Base-by-base conservation (phyloP, 164 flowering plant species). In the Aristolochia contorta region DNA sequence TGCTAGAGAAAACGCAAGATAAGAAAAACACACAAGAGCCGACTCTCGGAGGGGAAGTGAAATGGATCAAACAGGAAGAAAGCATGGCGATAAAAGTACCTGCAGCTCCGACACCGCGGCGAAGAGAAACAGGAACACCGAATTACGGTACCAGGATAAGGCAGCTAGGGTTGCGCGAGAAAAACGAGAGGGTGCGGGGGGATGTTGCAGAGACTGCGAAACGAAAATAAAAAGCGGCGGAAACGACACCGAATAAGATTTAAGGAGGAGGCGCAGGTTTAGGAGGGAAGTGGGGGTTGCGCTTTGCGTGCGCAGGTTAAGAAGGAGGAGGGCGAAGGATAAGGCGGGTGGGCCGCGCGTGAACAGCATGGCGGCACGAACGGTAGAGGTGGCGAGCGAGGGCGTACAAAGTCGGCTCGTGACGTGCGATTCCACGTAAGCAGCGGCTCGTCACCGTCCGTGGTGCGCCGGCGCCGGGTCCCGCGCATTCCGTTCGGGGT, bases 361-460 rank as follows among this genome's bases (percentile, higher is more conserved):
- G n/a, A n/a, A 52, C 16, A 12, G 61, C 32, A 43, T 27, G 19
- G 74, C 45, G 23, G 43, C 20, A 27, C 33, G 50, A 22, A 7
- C 54, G 57, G 73, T 22, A 8, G n/a, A n/a, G 32, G n/a, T 56
- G 51, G 22, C 19, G n/a, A 48, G 47, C n/a, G n/a, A n/a, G 43
- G 4, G 41, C 51, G 43, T 69, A 63, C 65, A 37, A 15, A 52
- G 30, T 27, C 30, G 30, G 58, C 52, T 22, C 63, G 20, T 55
- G 62, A 61, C 65, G 57, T 43, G 58, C 54, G 27, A 0, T 52
- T 54, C 21, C 47, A 49, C 58, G 60, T 48, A 51, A 58, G 75
- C 71, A 64, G 69, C 75, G 72, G 55, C 73, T 77, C 70, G 80
- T 67, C 72, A 69, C 80, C 80, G 71, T 27, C 61, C 69, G 22